Base-by-base conservation (phyloP, 1,284 basidiomycete genomes). In the Naganishia cerealis region DNA sequence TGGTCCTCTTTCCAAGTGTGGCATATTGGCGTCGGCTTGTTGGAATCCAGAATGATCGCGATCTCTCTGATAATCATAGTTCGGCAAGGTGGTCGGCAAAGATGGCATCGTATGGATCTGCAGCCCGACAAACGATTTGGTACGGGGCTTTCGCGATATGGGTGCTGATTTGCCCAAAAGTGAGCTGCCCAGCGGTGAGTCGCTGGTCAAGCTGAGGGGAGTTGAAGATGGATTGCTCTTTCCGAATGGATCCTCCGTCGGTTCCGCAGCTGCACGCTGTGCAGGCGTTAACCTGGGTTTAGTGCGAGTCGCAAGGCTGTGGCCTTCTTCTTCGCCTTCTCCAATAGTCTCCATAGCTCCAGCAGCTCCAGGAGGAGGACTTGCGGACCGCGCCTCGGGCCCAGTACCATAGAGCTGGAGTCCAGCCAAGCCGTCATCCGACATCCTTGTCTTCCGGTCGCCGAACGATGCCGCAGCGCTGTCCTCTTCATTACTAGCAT, bases 51-150 rank as follows among this genome's bases (percentile, higher is more conserved):
- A 63, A 53, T 63, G 50, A 29, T 63, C 61, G 4, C 61, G 42
- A 13, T 63, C 61, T 38, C 61, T 36, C 36, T 40, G 61, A 18
- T 39, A 63, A 39, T 63, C 52, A n/a, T 57, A 57, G 54, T 59
- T 57, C 7, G 67, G 65, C 2, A 69, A 50, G 33, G 57, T 48
- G 0, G 57, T 52, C 18, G 59, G 65, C 8, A 67, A 15, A 5
- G 67, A 68, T 13, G 77, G 76, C 6, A 73, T 72, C 1, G 78
- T 78, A 21, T 72, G 53, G 55, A 80, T 80, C 57, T 77, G 75
- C 12, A 80, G 71, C 1, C 79, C 79, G 52, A 80, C 79, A 57
- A 77, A 78, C 1, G 77, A 78, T 46, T 73, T 73, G 6, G 73
- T 67, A 16, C 75, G 72, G 15, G 38, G 21, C 42, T 65, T 59